Base-by-base conservation (phyloP, 805 yeast genomes). In the Candida tammaniensis region DNA sequence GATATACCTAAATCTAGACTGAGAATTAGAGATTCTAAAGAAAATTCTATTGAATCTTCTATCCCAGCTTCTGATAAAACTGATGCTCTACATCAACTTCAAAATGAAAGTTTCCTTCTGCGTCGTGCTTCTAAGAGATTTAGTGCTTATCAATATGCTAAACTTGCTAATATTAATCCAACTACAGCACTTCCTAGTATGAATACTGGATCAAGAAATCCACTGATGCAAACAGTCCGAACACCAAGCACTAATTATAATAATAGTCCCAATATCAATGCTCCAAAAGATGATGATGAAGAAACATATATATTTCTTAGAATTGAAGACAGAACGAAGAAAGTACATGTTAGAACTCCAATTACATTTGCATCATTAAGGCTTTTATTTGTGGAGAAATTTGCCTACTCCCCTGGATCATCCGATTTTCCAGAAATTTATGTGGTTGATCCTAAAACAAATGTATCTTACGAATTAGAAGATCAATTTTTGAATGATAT, bases 41-140 rank as follows among this genome's bases (percentile, higher is more conserved):
- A 13, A 13, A n/a, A 9, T 24, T 24, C 27, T 7, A 7, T 7
- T 7, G 27, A 24, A 11, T 21, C 24, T 9, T 9, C 9, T 11
- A 24, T 9, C n/a, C 19, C 12, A 8, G 13, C 20, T 11, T 27
- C 22, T 3, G 25, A 34, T 13, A 34, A 34, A 18, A 33, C 27
- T 21, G 38, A 38, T 16, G 48, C 48, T 3, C 23, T 43, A 5
- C 24, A 31, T 3, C 48, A 41, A 29, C 27, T 44, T 4, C 48
- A 44, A 30, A 44, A 39, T 33, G 45, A 44, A 37, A 38, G 28
- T 17, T 17, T 37, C 12, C 25, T 93, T 20, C 94, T 83, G 64
- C 74, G 99, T 46, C 74, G 96, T 42, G 99, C 98, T 0, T 89
- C 97, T 0, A 82, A 91, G 47, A 68, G 98, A 36, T 91, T 83